phyloP scores from a whole-genome alignment of 1,139 yeast genomes.

The Yamadazyma triangularis region DNA sequence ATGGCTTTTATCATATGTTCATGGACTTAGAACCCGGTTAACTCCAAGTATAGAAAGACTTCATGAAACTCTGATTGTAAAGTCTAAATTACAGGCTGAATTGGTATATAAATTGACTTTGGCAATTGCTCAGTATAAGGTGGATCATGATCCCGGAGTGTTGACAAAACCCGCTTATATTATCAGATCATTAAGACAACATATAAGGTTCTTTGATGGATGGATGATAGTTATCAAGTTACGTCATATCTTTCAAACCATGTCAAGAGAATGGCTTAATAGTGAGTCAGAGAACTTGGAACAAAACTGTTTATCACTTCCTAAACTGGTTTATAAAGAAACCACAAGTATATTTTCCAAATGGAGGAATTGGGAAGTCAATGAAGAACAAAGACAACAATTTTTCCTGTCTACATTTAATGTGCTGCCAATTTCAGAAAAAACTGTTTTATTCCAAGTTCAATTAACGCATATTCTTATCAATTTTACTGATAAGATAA shows the following conservation, averaged over 20 bases:
- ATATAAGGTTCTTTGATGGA: slow-evolving; percentile 74
- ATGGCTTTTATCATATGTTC: slow-evolving; percentile 32
- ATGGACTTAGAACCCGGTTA: slow-evolving; percentile 15
- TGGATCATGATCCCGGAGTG: slow-evolving; percentile 84
- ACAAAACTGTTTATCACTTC: slow-evolving; percentile 32
- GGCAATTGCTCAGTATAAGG: slow-evolving; percentile 56
- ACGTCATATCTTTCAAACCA: slow-evolving; percentile 60
- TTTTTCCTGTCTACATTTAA: slow-evolving; percentile 45
- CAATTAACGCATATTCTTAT: slow-evolving; percentile 6
- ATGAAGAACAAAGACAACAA: slow-evolving; percentile 43
- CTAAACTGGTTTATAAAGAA: slow-evolving; percentile 48
- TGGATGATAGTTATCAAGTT: slow-evolving; percentile 84
- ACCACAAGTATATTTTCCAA: slow-evolving; percentile 57
- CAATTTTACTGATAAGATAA: slow-evolving; percentile 2
- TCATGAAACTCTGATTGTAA: slow-evolving; percentile 9
- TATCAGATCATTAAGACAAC: slow-evolving; percentile 64
- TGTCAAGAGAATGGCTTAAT: slow-evolving; percentile 54
- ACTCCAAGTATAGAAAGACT: slow-evolving; percentile 19
- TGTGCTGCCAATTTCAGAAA: slow-evolving; percentile 6
- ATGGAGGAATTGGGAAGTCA: slow-evolving; percentile 93
- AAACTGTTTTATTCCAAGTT: slow-evolving; percentile 6
- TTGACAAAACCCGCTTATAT: slow-evolving; percentile 85
- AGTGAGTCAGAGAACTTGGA: slow-evolving; percentile 18
- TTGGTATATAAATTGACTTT: slow-evolving; percentile 53
- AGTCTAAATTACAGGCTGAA: slow-evolving; percentile 25